These are phyloP conservation scores for Spergularia marina DNA, from an alignment of 148 eudicot species.

Conservation along the genomic window DNA sequence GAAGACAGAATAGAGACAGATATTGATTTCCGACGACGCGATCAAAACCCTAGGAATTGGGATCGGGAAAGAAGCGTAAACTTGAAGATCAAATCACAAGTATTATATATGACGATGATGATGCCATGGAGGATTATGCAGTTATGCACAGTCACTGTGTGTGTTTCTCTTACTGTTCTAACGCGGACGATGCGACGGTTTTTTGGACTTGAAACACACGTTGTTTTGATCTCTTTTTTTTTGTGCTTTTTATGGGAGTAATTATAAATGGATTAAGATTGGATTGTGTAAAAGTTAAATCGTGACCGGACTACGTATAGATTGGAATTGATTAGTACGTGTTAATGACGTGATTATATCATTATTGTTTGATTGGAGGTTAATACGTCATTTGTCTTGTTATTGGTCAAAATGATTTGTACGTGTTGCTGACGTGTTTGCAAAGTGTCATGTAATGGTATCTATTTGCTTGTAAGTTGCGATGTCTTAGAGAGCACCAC, in stretches of 20 bases:
- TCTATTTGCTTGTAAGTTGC: too few species aligned
- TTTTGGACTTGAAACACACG: neutral
- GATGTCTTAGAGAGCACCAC: too few species aligned
- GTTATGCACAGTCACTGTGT: neutral
- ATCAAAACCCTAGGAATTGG: conserved; percentile 20
- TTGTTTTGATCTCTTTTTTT: too few species aligned
- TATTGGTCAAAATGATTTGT: too few species aligned
- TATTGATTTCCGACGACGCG: neutral
- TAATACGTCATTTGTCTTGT: too few species aligned
- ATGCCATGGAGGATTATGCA: neutral
- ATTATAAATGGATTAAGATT: neutral
- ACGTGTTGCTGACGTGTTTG: too few species aligned
- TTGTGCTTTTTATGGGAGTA: too few species aligned
- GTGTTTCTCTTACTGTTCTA: neutral
- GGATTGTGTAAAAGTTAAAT: neutral
- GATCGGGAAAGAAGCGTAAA: neutral
- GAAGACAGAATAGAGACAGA: too few species aligned
- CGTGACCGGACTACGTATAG: neutral
- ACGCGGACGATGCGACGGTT: neutral
- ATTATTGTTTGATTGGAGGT: too few species aligned
- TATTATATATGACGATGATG: neutral
- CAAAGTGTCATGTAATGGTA: too few species aligned
- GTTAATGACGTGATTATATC: too few species aligned
- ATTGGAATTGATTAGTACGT: too few species aligned
- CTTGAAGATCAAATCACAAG: neutral